phyloP scores from a whole-genome alignment of 768 basidiomycete genomes.

The Cystofilobasidium bisporidii region DNA sequence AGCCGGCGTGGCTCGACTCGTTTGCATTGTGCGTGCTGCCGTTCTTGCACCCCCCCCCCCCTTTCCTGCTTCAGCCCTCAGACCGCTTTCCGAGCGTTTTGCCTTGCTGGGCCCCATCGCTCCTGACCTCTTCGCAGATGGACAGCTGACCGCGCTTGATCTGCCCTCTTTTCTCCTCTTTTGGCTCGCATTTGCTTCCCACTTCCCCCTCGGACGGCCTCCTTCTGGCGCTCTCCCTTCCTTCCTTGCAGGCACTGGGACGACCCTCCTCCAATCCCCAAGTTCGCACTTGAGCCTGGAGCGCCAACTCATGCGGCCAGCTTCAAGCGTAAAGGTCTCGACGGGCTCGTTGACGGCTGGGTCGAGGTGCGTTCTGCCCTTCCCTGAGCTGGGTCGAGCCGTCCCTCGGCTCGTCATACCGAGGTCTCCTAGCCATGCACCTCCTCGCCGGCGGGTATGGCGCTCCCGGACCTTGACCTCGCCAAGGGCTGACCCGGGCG shows the following conservation, averaged over 20 bases:
- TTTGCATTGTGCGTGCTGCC: conserved; percentile 9
- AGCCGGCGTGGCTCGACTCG: neutral
- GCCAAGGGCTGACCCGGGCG: too few relatives aligned
- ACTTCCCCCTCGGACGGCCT: neutral
- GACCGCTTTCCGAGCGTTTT: neutral
- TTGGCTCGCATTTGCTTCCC: too few relatives aligned
- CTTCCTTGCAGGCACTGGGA: neutral
- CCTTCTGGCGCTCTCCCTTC: too few relatives aligned
- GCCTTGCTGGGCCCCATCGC: neutral
- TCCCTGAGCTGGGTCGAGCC: neutral
- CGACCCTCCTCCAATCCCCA: neutral
- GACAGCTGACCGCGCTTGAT: too few relatives aligned
- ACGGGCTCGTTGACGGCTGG: conserved; percentile 24
- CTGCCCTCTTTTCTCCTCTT: too few relatives aligned
- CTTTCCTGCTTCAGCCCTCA: neutral
- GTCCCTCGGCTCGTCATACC: too few relatives aligned
- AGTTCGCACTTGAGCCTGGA: neutral
- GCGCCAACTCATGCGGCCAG: conserved; percentile 11
- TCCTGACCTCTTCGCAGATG: neutral
- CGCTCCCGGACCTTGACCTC: too few relatives aligned
- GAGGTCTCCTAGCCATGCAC: too few relatives aligned
- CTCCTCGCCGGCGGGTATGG: too few relatives aligned
- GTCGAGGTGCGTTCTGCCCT: conserved; percentile 11
- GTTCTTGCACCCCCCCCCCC: neutral
- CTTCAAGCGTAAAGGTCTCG: conserved; percentile 18